These are phyloP conservation scores for Nicotiana noctiflora DNA, from an alignment of 257 asterid genomes.

Conservation along the genomic window DNA sequence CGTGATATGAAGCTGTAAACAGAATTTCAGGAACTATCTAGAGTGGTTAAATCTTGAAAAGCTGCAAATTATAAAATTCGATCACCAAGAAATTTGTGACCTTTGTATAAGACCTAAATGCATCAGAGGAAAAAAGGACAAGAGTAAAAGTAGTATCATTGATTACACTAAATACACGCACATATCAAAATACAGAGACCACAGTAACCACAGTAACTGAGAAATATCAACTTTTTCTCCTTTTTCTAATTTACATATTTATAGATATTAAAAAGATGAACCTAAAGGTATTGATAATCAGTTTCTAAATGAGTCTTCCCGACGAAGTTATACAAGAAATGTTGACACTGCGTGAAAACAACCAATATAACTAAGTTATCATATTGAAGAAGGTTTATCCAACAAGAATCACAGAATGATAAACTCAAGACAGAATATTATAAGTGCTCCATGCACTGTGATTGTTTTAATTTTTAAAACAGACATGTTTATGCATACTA, in stretches of 20 bases:
- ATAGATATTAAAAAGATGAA: not conserved
- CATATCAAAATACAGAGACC: not conserved
- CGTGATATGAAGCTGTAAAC: not conserved
- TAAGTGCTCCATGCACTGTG: not conserved
- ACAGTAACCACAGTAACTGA: not conserved
- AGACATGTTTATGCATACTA: not conserved
- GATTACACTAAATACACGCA: not conserved
- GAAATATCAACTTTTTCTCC: not conserved
- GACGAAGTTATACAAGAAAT: not conserved
- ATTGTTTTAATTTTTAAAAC: not conserved
- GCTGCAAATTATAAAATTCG: not conserved
- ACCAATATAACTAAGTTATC: not conserved
- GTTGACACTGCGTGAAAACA: not conserved
- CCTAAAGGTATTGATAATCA: not conserved
- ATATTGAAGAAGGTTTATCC: not conserved
- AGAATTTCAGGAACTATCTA: not conserved
- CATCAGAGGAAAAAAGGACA: not conserved
- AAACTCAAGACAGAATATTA: not conserved
- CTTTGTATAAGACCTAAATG: not conserved
- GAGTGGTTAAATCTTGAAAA: slow-evolving; percentile 1
- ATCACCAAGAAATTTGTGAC: not conserved
- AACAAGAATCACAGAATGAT: not conserved
- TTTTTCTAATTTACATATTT: not conserved
- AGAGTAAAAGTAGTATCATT: not conserved
- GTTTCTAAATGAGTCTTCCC: not conserved